A percentile compares a stretch with the other conserved stretches of the same genome.
phyloP scores from a whole-genome alignment of 306 rosid species.

The Alnus glutinosa region DNA sequence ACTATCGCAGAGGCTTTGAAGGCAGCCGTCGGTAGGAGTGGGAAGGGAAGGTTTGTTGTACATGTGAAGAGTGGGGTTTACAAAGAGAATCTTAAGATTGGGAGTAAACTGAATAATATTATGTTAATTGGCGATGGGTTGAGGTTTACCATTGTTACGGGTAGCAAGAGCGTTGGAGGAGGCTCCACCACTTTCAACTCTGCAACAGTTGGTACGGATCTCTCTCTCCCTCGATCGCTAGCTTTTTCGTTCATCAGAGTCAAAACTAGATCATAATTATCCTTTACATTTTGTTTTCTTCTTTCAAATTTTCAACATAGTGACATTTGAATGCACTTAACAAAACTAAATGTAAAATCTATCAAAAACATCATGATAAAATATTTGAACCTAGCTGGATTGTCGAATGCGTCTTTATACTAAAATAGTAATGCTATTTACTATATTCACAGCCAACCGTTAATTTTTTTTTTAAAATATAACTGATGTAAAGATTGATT shows the following conservation, averaged over 20 bases:
- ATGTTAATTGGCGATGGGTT: conserved; percentile 52
- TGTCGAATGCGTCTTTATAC: too few species aligned
- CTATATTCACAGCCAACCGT: too few species aligned
- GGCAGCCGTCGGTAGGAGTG: conserved; percentile 37
- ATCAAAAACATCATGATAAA: too few species aligned
- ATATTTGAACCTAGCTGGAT: too few species aligned
- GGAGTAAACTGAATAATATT: conserved; percentile 43
- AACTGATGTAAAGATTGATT: too few species aligned
- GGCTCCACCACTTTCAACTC: conserved; percentile 60
- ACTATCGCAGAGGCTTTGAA: conserved; percentile 47
- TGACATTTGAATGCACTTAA: too few species aligned
- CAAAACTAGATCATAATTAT: not conserved
- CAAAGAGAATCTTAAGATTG: conserved; percentile 49
- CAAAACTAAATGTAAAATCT: too few species aligned
- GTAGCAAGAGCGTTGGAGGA: conserved; percentile 50
- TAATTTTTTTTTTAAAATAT: too few species aligned
- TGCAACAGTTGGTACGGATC: conserved; percentile 52
- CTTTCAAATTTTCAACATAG: too few species aligned
- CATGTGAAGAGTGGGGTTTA: conserved; percentile 50
- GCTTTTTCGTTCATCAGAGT: not conserved
- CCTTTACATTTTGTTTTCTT: too few species aligned
- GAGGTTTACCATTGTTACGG: conserved; percentile 48
- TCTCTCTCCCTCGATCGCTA: not conserved
- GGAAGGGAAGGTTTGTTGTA: conserved; percentile 47
- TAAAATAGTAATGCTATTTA: too few species aligned